Evolutionary conservation across 2,329 filamentous ascomycete genomes (phyloP).

Genomic region (Beauveria caledonica): DNA sequence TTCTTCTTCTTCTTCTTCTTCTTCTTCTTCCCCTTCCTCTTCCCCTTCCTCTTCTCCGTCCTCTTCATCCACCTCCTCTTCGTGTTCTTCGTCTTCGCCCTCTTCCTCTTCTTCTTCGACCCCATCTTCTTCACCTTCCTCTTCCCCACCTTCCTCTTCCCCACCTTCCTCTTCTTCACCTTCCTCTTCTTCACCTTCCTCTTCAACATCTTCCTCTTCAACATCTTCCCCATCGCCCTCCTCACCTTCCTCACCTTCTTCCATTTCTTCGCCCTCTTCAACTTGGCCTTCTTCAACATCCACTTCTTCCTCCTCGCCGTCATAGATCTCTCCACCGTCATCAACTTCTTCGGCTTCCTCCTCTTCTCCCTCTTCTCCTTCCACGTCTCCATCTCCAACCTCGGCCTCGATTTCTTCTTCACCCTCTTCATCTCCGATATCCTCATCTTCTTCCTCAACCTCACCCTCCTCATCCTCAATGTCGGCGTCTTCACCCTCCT

Average conservation of each 20-base stretch:
- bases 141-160: slow-evolving; percentile 19
- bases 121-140: slow-evolving; percentile 13
- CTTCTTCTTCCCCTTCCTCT: slow-evolving; percentile 14
- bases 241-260: slow-evolving; percentile 13
- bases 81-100: slow-evolving; percentile 14
- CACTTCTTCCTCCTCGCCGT: slow-evolving; percentile 13
- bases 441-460: slow-evolving; percentile 16
- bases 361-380: slow-evolving; percentile 19
- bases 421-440: slow-evolving; percentile 11
- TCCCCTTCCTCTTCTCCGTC: slow-evolving; percentile 12
- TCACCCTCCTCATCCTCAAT: slow-evolving; percentile 11
- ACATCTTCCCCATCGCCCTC: slow-evolving; percentile 18
- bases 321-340: slow-evolving; percentile 14
- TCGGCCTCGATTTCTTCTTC: slow-evolving; percentile 14
- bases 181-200: slow-evolving; percentile 17
- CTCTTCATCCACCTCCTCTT: slow-evolving; percentile 12
- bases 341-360: slow-evolving; percentile 19
- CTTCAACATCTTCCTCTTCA: slow-evolving; percentile 17
- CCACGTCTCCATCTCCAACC: slow-evolving; percentile 16
- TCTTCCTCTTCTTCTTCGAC: slow-evolving; percentile 19
- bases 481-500: slow-evolving; percentile 13
- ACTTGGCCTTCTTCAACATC: slow-evolving; percentile 12
- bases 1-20: slow-evolving; percentile 18
- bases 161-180: slow-evolving; percentile 19
- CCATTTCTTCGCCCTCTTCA: slow-evolving; percentile 5